phyloP scores from a whole-genome alignment of 2,329 filamentous ascomycete species.

The Aspergillus proliferans region DNA sequence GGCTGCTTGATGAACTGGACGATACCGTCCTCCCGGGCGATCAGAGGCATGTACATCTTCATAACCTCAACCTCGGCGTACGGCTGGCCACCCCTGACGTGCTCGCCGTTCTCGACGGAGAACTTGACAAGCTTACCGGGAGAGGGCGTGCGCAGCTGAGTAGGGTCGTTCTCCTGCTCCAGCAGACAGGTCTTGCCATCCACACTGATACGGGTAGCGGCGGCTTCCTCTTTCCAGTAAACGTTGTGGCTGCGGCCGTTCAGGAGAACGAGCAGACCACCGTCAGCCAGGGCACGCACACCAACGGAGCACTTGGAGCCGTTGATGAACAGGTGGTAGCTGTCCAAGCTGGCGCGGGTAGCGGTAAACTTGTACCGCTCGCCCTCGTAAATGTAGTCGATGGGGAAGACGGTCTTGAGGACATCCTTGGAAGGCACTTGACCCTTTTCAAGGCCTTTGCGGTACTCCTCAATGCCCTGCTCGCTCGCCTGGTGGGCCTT shows the following conservation, averaged over 20 bases:
- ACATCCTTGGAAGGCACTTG: slow-evolving; percentile 96
- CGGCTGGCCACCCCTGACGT: slow-evolving; percentile 84
- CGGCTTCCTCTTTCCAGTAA: slow-evolving; percentile 99
- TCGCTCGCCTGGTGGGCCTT: slow-evolving; percentile 96
- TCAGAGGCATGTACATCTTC: slow-evolving; percentile 99
- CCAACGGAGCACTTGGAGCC: slow-evolving; percentile 93
- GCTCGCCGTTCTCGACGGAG: slow-evolving; percentile 88
- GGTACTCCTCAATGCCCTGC: slow-evolving; percentile 78
- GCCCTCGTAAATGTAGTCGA: slow-evolving; percentile 98
- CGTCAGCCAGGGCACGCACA: slow-evolving; percentile 85
- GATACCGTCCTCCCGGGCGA: slow-evolving; percentile 89
- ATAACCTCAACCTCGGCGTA: slow-evolving; percentile 99
- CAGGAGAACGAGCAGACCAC: slow-evolving; percentile 84
- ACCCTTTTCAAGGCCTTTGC: slow-evolving; percentile 84
- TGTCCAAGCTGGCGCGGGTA: slow-evolving; percentile 83
- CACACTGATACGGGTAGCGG: slow-evolving; percentile 88
- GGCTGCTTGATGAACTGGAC: slow-evolving; percentile 99
- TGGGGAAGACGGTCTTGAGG: slow-evolving; percentile 91
- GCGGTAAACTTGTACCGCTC: slow-evolving; percentile 96
- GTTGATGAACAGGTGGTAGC: slow-evolving; percentile 98
- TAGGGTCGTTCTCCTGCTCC: slow-evolving; percentile 98
- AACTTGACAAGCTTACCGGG: slow-evolving; percentile 98
- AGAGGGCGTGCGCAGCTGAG: slow-evolving; percentile 87
- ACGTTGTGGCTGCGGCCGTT: slow-evolving; percentile 93
- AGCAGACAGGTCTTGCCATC: slow-evolving; percentile 97